Base-by-base conservation (phyloP, 2,329 filamentous ascomycete species). In the Talaromyces pinophilus region DNA sequence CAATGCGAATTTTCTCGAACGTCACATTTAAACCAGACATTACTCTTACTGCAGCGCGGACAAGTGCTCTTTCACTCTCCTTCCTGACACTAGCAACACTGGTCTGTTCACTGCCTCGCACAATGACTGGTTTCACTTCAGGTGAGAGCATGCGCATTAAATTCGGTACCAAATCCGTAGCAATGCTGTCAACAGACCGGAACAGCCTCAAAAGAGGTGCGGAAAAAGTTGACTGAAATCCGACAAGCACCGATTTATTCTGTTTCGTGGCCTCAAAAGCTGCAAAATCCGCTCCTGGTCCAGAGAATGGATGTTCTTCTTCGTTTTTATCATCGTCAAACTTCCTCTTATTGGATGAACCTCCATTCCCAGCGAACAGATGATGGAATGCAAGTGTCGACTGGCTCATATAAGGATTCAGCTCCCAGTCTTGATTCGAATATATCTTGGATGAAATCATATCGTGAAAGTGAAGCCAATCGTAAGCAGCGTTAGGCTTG, bases 381-480 rank as follows among this genome's bases (percentile, higher is more conserved):
- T 92, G 85, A 75, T 99, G 96, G 74, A 96, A 97, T 3, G 92
- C 95, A 1, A 98, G 85, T 17, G 95, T 86, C 0, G 94, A 90
- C 71, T 95, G 91, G 72, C 89, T 92, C 59, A 98, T 86, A 76
- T 99, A 99, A 0, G 92, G 89, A 0, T 86, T 87, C 17, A 99
- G 82, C 77, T 99, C 95, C 91, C 95, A 99, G 65, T 96, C 93
- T 76, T 97, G 94, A 67, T 87, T 89, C n/a, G 87, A 82, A 75
- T 89, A 96, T 1, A 98, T 85, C 46, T 89, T 88, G 0, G 89
- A 88, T 28, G 92, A 92, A 69, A 96, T 88, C 0, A 84, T 82
- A 73, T 98, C 95, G 78, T 97, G 92, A 78, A 99, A 98, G 77
- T 96, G 85, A 64, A 99, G 86, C 95, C 95, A 99, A 74, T 97